These are phyloP conservation scores for Candida smagusa DNA, from an alignment of 1,139 yeast species.

Conservation along the genomic window DNA sequence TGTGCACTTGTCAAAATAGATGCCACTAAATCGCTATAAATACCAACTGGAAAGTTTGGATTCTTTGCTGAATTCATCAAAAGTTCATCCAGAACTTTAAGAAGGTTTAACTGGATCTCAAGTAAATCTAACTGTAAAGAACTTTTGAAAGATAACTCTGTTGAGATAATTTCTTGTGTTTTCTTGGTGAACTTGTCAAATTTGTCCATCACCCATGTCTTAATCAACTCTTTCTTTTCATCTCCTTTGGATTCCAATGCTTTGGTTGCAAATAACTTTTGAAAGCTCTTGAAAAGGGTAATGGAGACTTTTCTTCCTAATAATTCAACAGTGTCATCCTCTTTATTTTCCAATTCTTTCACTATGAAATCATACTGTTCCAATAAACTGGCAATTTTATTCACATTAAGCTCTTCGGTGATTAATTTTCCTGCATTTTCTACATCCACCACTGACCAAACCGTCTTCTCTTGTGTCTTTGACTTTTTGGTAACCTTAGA, in stretches of 20 bases:
- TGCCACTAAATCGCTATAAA: slow-evolving; percentile 48
- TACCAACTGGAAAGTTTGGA: slow-evolving; percentile 60
- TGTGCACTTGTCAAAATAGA: slow-evolving; percentile 42
- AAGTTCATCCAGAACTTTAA: slow-evolving; percentile 57
- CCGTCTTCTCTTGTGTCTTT: slow-evolving; percentile 4
- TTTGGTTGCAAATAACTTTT: slow-evolving; percentile 48
- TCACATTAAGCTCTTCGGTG: slow-evolving; percentile 34
- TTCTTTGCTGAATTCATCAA: slow-evolving; percentile 47
- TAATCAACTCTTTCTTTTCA: slow-evolving; percentile 45
- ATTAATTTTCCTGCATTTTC: slow-evolving; percentile 31
- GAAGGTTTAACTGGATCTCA: slow-evolving; percentile 59
- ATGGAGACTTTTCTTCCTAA: slow-evolving; percentile 50
- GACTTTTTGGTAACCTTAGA: slow-evolving; percentile 11
- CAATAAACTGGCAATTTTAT: slow-evolving; percentile 48
- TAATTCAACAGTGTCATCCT: slow-evolving; percentile 27
- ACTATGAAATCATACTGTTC: slow-evolving; percentile 32
- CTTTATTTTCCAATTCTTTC: slow-evolving; percentile 14
- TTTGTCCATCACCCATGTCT: slow-evolving; percentile 61
- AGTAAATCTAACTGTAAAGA: slow-evolving; percentile 59
- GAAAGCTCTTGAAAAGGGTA: slow-evolving; percentile 55
- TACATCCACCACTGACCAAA: slow-evolving; percentile 28
- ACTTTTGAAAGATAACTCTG: slow-evolving; percentile 31
- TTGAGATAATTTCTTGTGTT: slow-evolving; percentile 39
- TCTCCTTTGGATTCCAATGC: slow-evolving; percentile 36
- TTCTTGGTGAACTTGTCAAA: slow-evolving; percentile 54